Conservation (phyloP, 495 filamentous ascomycete genomes). For the Daldinia bambusicola region DNA sequence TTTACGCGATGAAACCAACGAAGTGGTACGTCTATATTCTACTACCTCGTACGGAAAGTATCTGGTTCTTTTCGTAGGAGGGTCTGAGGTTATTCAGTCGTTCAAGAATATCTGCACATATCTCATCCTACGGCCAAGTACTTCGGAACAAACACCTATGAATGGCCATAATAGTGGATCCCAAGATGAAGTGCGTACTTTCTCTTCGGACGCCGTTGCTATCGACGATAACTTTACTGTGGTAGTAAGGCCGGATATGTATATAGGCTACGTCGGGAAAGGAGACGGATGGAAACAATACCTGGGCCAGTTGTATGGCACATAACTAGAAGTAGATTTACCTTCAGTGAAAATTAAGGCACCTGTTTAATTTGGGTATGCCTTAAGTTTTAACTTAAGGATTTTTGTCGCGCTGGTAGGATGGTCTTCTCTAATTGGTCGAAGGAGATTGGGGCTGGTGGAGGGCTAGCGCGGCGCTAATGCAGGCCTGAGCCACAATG, state of each 20-base stretch:
- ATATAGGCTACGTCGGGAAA: conserved; percentile 42
- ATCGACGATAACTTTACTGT: conserved; percentile 28
- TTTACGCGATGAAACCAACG: not conserved
- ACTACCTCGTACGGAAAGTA: conserved; percentile 38
- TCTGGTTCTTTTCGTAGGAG: conserved; percentile 30
- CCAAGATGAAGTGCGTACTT: not conserved
- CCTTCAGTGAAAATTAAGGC: too few species aligned
- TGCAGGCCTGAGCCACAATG: too few species aligned
- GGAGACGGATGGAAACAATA: conserved; percentile 36
- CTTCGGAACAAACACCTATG: not conserved
- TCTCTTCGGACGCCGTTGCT: conserved; percentile 28
- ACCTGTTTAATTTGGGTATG: too few species aligned
- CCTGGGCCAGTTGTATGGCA: conserved; percentile 21
- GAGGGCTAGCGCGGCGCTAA: too few species aligned
- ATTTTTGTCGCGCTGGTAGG: too few species aligned
- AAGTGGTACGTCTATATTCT: conserved; percentile 31
- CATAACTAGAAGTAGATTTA: too few species aligned
- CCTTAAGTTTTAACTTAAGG: too few species aligned
- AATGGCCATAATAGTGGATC: conserved; percentile 6
- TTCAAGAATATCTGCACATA: conserved; percentile 26
- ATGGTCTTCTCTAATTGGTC: too few species aligned
- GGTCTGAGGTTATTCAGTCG: conserved; percentile 2
- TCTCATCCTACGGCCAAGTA: conserved; percentile 12
- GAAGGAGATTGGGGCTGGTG: too few species aligned
- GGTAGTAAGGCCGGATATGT: conserved; percentile 46